phyloP scores from a whole-genome alignment of 1,284 basidiomycete genomes.

The Microbotryomycetes sp. region DNA sequence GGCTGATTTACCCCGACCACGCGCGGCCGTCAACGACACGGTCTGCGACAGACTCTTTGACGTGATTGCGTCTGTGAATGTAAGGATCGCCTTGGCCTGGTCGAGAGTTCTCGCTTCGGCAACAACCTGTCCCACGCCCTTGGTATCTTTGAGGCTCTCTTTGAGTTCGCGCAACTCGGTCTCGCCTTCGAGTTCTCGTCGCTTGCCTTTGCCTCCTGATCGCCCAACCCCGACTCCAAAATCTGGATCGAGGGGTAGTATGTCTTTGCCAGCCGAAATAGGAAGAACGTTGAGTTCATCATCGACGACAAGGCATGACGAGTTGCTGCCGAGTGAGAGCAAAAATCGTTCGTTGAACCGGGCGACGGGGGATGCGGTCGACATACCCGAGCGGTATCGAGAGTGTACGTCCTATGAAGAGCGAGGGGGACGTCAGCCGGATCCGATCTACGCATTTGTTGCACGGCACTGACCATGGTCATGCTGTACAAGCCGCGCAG shows the following conservation, averaged over 20 bases:
- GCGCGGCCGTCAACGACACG: conserved; percentile 85
- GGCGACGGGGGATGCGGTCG: conserved; percentile 81
- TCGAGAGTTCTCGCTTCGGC: conserved; percentile 90
- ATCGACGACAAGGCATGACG: conserved; percentile 88
- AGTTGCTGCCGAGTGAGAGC: conserved; percentile 80
- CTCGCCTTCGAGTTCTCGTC: conserved; percentile 45
- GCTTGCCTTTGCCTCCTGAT: conserved; percentile 50
- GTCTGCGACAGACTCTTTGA: conserved; percentile 91
- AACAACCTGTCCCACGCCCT: conserved; percentile 81
- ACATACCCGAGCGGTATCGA: conserved; percentile 76
- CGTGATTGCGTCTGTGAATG: conserved; percentile 85
- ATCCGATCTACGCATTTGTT: neutral
- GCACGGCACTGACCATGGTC: conserved; percentile 69
- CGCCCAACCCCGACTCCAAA: conserved; percentile 35
- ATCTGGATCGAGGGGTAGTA: conserved; percentile 59
- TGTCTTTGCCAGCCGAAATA: conserved; percentile 92
- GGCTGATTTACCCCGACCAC: conserved; percentile 95
- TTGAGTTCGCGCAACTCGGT: conserved; percentile 73
- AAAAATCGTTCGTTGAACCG: conserved; percentile 99
- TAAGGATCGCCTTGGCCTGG: conserved; percentile 73
- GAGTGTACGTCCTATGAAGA: conserved; percentile 77
- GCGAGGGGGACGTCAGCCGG: neutral
- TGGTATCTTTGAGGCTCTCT: conserved; percentile 70
- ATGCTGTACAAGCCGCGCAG: conserved; percentile 90
- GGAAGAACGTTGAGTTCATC: conserved; percentile 98